Evolutionary conservation across 1,284 basidiomycete genomes (phyloP), one percentile per base, ranked within the genome.

Genomic region (Trichosporon inkin): DNA sequence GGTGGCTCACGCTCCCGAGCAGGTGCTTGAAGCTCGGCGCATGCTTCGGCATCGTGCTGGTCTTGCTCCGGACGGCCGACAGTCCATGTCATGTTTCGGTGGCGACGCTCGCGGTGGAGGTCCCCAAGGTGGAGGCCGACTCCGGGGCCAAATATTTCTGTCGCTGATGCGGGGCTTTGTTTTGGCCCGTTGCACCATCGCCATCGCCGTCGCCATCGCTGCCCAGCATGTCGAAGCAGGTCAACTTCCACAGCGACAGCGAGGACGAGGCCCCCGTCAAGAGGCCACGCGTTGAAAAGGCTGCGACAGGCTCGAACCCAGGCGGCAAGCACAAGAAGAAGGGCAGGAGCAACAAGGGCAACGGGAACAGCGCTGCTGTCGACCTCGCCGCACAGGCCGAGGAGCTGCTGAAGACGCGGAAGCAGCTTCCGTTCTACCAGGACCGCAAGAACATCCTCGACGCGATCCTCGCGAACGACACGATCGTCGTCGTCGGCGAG

Each of bases 401-500:
- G 22, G 67, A 69, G 37, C 66, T 92, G 16, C 82, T 86, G 62
- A 81, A 84, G 65, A 86, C 86, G 60, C 82, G 89, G 34, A 81
- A 80, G 65, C 81, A 86, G 57, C 82, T 93, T 55, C 90, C 90
- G 4, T 91, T 93, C 67, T 88, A 87, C 49, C 82, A 83, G 78
- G 89, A 89, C 53, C 86, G 84, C 70, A 84, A 88, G 28, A 85
- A 86, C 38, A 84, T 96, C 32, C 78, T 93, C 32, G 81, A 86
- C 57, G 85, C 87, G 71, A 86, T 95, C 55, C 78, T 82, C 44
- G 80, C 84, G 49, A 86, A 95, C 76, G 90, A 96, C 74, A 92
- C 96, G 3, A 89, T 90, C 1, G 86, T 99, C 55, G 77, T 77
- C 22, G 82, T 99, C 16, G 95, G 94, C 56, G 95, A 99, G 79